A percentile compares a stretch with the other conserved stretches of the same genome.
These are phyloP conservation scores for Brettanomyces anomalus DNA, from an alignment of 805 yeast genomes.

Conservation along the genomic window DNA sequence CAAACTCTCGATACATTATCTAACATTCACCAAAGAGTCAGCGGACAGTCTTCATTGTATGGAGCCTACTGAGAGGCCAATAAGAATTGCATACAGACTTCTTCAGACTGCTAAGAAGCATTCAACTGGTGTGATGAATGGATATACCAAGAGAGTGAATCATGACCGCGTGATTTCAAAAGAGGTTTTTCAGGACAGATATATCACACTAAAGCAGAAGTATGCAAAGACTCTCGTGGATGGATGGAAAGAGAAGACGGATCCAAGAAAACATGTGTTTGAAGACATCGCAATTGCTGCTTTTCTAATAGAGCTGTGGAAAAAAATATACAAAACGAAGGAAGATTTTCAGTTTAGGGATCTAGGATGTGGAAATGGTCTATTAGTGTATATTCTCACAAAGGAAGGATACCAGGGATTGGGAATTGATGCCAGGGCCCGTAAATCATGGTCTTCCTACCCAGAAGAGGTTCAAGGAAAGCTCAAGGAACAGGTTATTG, in stretches of 20 bases:
- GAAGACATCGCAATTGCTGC: constrained; percentile 96
- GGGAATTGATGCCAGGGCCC: constrained; percentile 83
- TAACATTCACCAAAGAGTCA: constrained; percentile 41
- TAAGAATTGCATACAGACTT: constrained; percentile 75
- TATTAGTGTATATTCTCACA: constrained; percentile 63
- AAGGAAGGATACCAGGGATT: constrained; percentile 75
- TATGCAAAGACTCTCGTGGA: constrained; percentile 69
- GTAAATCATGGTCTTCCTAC: constrained; percentile 81
- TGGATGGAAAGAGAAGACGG: constrained; percentile 89
- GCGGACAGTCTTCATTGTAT: constrained; percentile 22
- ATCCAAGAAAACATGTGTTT: constrained; percentile 91
- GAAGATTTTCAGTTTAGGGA: constrained; percentile 66
- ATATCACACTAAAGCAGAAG: constrained; percentile 71
- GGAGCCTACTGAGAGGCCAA: constrained; percentile 48
- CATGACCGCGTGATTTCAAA: constrained; percentile 84
- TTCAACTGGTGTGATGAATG: constrained; percentile 72
- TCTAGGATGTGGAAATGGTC: constrained; percentile 93
- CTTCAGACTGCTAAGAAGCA: constrained; percentile 77
- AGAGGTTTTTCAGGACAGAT: constrained; percentile 73
- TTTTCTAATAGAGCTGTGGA: constrained; percentile 83
- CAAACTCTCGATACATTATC: constrained; percentile 62
- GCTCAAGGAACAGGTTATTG: constrained; percentile 67
- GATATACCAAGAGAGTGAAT: constrained; percentile 79
- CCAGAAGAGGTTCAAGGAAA: constrained; percentile 52
- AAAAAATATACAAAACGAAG: constrained; percentile 31